Evolutionary conservation across 176 grass and related monocot genomes (phyloP).

Genomic region (Oryza meyeriana): DNA sequence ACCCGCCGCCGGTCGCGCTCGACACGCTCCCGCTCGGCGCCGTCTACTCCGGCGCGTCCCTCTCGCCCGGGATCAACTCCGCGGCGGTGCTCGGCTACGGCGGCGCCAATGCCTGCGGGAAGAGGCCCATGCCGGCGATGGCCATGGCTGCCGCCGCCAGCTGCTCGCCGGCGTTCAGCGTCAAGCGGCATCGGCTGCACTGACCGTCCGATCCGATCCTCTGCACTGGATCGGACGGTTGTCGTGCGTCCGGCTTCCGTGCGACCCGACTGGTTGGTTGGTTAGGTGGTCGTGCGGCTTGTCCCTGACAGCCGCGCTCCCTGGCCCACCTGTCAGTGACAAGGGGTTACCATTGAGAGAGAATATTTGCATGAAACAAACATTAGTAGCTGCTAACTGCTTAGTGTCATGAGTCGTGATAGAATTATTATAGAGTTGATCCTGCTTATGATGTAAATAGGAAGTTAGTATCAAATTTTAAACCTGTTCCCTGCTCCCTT

Average conservation of each 20-base stretch:
- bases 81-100: not conserved
- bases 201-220: constrained; percentile 3
- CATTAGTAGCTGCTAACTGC: constrained; percentile 37
- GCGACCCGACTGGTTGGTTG: not conserved
- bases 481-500: not conserved
- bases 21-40: constrained; percentile 34
- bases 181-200: constrained; percentile 53
- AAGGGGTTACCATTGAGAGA: not conserved
- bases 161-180: constrained; percentile 30
- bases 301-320: not conserved
- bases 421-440: constrained; percentile 38
- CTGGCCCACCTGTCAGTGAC: not conserved
- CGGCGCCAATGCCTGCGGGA: constrained; percentile 20
- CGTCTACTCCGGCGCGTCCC: not conserved
- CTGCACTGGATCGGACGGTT: not conserved
- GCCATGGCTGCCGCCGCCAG: not conserved
- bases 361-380: not conserved
- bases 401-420: constrained; percentile 27
- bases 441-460: constrained; percentile 35
- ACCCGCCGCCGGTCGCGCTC: constrained; percentile 63
- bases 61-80: not conserved
- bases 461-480: not conserved
- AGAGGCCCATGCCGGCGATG: constrained; percentile 32
- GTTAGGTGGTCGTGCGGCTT: not conserved
- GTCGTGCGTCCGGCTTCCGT: not conserved